Conservation (phyloP, 2,329 filamentous ascomycete species). For the Aphanocladium album region DNA sequence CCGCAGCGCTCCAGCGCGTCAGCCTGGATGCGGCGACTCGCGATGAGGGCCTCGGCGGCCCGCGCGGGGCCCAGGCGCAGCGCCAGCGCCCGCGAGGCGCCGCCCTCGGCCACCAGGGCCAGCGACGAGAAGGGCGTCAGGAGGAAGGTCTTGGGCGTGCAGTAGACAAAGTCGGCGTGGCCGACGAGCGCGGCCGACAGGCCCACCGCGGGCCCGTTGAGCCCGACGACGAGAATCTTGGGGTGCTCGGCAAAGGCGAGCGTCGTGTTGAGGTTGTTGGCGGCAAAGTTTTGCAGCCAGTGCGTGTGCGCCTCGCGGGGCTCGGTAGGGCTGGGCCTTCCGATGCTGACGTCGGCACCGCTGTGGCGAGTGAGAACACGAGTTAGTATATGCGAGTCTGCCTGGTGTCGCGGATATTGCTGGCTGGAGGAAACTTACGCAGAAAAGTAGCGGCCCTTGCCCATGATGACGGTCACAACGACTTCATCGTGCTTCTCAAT, state of each 20-base stretch:
- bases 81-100: slow-evolving; percentile 72
- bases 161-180: slow-evolving; percentile 91
- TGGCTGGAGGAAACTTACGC: slow-evolving; percentile 53
- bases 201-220: slow-evolving; percentile 89
- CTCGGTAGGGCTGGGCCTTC: slow-evolving; percentile 34
- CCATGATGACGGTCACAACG: slow-evolving; percentile 78
- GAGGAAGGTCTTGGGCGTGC: slow-evolving; percentile 72
- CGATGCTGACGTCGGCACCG: slow-evolving; percentile 70
- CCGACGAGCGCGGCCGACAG: slow-evolving; percentile 78
- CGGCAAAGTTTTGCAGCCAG: slow-evolving; percentile 67
- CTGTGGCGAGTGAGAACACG: slow-evolving; percentile 36
- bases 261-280: slow-evolving; percentile 84
- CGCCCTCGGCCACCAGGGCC: slow-evolving; percentile 86
- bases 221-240: slow-evolving; percentile 84
- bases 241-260: slow-evolving; percentile 89
- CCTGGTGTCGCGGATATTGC: too few relatives aligned
- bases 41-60: slow-evolving; percentile 89
- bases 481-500: slow-evolving; percentile 75
- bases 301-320: slow-evolving; percentile 40
- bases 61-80: slow-evolving; percentile 72
- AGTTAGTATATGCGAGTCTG: background rate
- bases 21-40: slow-evolving; percentile 71
- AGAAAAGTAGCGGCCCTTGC: slow-evolving; percentile 79
- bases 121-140: slow-evolving; percentile 89
- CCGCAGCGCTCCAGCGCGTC: slow-evolving; percentile 71